Base-by-base conservation (phyloP, 148 eudicot species). In the Vaccinium macrocarpon region DNA sequence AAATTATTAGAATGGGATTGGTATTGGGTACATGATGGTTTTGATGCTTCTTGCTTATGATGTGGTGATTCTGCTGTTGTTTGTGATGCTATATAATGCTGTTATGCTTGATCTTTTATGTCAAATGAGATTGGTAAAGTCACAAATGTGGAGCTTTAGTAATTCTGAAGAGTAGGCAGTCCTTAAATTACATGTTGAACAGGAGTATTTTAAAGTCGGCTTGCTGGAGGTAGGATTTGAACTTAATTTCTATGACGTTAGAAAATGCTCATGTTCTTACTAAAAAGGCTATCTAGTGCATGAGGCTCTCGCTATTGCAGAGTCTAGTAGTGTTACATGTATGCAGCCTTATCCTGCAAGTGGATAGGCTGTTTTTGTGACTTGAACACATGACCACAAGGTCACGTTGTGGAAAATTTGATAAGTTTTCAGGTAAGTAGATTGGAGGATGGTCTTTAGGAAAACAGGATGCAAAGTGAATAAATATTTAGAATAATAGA, bases 91-190 rank as follows among this genome's bases (percentile, higher is more conserved):
- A 51, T 76, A 7, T 16, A 32, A 53, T 53, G 21, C 9, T 32
- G 32, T 55, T 79, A 8, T 52, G 38, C 27, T 51, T 18, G 4
- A 1, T 52, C 25, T 50, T 23, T 35, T 32, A 25, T 32, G 23
- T 27, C 18, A 80, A 80, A 80, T 59, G 38, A 23, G 70, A 21
- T 62, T 81, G n/a, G 11, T 12, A 49, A 48, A 81, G 82, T 59
- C 32, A 38, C 8, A 32, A 55, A 32, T 32, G 81, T 27, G 21
- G 48, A 66, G 46, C 38, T 73, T 29, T 27, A 70, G 76, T 73
- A 73, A 35, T 71, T 71, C 8, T 13, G 75, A 71, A 71, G 75
- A 71, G 10, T 32, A 71, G 13, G 27, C 15, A 14, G n/a, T 80
- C 21, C 51, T 38, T 80, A 38, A 51, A 56, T 79, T 32, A 56